phyloP scores from a whole-genome alignment of 305 asterid species.

The Solanum chacoense region DNA sequence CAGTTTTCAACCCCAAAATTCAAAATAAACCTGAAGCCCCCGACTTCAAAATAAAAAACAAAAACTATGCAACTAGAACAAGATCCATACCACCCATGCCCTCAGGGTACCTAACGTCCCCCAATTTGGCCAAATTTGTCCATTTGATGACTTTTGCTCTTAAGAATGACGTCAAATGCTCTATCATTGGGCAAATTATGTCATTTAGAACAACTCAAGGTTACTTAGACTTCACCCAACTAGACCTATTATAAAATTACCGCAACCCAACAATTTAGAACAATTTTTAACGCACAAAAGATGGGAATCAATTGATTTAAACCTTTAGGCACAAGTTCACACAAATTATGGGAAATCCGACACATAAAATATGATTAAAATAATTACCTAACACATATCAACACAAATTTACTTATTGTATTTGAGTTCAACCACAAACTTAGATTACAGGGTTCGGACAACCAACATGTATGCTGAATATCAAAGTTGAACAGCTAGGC shows the following conservation, averaged over 20 bases:
- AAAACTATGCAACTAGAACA: neutral
- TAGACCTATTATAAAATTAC: neutral
- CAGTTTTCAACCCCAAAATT: neutral
- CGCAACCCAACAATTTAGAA: neutral
- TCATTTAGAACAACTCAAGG: neutral
- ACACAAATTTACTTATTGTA: too few relatives aligned
- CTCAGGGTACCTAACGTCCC: neutral
- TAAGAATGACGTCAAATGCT: neutral
- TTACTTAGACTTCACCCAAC: neutral
- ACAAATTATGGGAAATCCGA: neutral
- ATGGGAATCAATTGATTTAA: neutral
- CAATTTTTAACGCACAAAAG: neutral
- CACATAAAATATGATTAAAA: neutral
- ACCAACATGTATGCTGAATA: neutral
- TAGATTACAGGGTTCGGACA: neutral
- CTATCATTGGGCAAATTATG: neutral
- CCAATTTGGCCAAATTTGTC: neutral
- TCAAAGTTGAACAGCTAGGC: neutral
- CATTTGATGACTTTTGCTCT: neutral
- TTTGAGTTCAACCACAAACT: neutral
- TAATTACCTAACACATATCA: neutral
- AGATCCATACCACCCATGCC: neutral
- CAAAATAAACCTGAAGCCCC: neutral
- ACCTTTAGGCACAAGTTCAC: neutral
- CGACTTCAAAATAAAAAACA: too few relatives aligned